Evolutionary conservation across 2,329 filamentous ascomycete species (phyloP).

Genomic region (Diplocarpon mali): DNA sequence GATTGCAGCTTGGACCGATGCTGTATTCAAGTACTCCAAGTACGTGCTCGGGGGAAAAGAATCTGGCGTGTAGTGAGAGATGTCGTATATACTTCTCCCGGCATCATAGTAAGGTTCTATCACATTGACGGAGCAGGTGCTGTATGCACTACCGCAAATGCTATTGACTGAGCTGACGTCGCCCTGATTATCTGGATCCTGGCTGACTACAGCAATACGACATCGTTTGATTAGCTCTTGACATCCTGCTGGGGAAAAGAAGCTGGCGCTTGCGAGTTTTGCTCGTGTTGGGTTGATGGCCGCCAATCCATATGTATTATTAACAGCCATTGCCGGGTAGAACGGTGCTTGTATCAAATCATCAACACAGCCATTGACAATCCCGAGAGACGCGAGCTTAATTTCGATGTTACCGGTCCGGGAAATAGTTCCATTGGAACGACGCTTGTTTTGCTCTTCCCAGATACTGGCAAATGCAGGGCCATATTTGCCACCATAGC

Average conservation of each 20-base stretch:
- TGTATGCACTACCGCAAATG: constrained; percentile 27
- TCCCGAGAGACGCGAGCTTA: constrained; percentile 51
- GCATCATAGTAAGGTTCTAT: constrained; percentile 27
- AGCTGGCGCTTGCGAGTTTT: constrained; percentile 34
- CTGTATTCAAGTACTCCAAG: constrained; percentile 52
- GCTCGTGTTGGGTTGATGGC: constrained; percentile 42
- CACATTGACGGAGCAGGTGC: constrained; percentile 27
- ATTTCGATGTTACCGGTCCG: constrained; percentile 45
- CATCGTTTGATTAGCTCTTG: constrained; percentile 42
- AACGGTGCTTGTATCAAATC: constrained; percentile 46
- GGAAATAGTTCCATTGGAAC: constrained; percentile 38
- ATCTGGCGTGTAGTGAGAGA: constrained; percentile 32
- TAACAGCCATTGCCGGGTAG: constrained; percentile 45
- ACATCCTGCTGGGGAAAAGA: constrained; percentile 40
- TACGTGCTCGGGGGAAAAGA: constrained; percentile 54
- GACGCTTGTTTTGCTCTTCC: constrained; percentile 50
- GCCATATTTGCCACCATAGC: constrained; percentile 61
- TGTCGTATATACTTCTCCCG: constrained; percentile 29
- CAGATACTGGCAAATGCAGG: constrained; percentile 49
- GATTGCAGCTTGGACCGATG: constrained; percentile 47
- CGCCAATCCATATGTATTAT: constrained; percentile 55
- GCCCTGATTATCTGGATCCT: constrained; percentile 34
- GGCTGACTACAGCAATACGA: constrained; percentile 30
- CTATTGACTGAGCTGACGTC: constrained; percentile 27
- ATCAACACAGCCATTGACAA: constrained; percentile 63